Percentiles rank a stretch among this genome's conserved stretches.
phyloP scores from a whole-genome alignment of 2,329 filamentous ascomycete species.

The Epichloe sibirici region DNA sequence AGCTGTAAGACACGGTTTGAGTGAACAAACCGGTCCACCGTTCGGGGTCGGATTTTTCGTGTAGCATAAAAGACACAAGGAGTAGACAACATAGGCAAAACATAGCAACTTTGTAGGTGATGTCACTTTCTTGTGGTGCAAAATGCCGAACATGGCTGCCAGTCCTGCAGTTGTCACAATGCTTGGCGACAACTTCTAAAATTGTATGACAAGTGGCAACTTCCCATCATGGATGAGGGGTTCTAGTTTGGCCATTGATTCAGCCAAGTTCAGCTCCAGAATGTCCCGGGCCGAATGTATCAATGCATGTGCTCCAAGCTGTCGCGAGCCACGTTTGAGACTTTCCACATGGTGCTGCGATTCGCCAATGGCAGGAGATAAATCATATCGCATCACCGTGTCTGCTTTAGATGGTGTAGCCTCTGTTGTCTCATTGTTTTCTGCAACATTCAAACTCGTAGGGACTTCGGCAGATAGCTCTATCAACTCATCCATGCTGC shows the following conservation, averaged over 20 bases:
- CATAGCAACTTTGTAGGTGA: constrained; percentile 35
- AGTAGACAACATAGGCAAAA: constrained; percentile 39
- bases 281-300: constrained; percentile 32
- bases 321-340: constrained; percentile 12
- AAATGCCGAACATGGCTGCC: constrained; percentile 24
- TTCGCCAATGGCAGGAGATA: constrained; percentile 5
- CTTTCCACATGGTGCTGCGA: constrained; percentile 9
- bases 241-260: constrained; percentile 25
- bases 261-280: constrained; percentile 32
- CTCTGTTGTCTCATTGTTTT: background rate
- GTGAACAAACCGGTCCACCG: constrained; percentile 30
- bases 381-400: background rate
- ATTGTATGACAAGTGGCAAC: constrained; percentile 28
- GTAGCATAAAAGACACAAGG: constrained; percentile 35
- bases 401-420: background rate
- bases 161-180: constrained; percentile 31
- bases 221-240: constrained; percentile 25
- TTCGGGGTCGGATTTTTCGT: constrained; percentile 26
- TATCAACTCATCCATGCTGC: constrained; percentile 19
- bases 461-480: constrained; percentile 33
- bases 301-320: constrained; percentile 19
- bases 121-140: constrained; percentile 24
- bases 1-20: constrained; percentile 33
- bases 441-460: constrained; percentile 6
- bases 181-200: constrained; percentile 26